Evolutionary conservation across 805 yeast species (phyloP).

Genomic region (Suhomyces sp.): DNA sequence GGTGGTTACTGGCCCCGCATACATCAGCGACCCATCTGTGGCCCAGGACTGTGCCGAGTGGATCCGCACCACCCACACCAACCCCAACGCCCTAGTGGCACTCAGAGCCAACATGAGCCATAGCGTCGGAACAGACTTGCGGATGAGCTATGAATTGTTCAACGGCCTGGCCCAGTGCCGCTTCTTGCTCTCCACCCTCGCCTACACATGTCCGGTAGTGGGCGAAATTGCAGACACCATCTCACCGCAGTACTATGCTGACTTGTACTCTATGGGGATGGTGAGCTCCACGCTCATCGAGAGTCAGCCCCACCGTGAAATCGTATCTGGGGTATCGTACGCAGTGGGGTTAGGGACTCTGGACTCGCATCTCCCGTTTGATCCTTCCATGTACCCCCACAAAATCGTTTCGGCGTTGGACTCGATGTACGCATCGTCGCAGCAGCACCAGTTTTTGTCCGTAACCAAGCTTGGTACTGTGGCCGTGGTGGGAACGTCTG

Average conservation of each 20-base stretch:
- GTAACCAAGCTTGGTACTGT: slow-evolving; percentile 48
- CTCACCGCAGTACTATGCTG: slow-evolving; percentile 50
- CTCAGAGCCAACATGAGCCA: slow-evolving; percentile 38
- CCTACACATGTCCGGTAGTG: slow-evolving; percentile 43
- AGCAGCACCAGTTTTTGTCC: slow-evolving; percentile 47
- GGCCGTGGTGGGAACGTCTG: slow-evolving; percentile 48
- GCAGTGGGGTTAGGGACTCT: slow-evolving; percentile 45
- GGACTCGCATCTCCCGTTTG: slow-evolving; percentile 12
- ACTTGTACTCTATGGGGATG: slow-evolving; percentile 43
- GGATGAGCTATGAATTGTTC: slow-evolving; percentile 30
- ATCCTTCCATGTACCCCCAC: slow-evolving; percentile 21
- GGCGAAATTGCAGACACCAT: slow-evolving; percentile 47
- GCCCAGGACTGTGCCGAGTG: slow-evolving; percentile 41
- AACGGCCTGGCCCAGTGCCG: slow-evolving; percentile 43
- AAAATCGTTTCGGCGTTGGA: slow-evolving; percentile 40
- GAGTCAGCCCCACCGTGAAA: slow-evolving; percentile 49
- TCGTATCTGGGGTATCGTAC: slow-evolving; percentile 49
- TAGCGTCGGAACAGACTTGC: slow-evolving; percentile 14
- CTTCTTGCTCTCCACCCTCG: slow-evolving; percentile 36
- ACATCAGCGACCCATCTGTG: slow-evolving; percentile 28
- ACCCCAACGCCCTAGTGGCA: slow-evolving; percentile 21
- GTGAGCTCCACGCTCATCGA: slow-evolving; percentile 44
- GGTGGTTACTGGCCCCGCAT: slow-evolving; percentile 41
- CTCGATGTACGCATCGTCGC: slow-evolving; percentile 43
- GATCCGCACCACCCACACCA: slow-evolving; percentile 18